Percentiles rank a stretch among this genome's conserved stretches.
Evolutionary conservation across 352 stramenopile genomes (phyloP).

Genomic region (Phytophthora multivora): DNA sequence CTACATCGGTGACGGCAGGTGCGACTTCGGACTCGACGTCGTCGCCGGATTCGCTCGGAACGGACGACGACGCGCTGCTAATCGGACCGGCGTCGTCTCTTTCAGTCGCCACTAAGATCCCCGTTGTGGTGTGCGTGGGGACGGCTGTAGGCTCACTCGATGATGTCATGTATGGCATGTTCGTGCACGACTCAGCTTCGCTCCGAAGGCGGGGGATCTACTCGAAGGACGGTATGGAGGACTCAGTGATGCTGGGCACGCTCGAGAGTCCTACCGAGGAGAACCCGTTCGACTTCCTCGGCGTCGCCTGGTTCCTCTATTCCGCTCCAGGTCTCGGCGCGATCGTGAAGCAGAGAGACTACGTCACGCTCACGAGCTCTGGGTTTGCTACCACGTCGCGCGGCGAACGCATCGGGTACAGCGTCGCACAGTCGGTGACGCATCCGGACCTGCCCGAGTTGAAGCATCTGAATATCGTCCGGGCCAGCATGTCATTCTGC

Average conservation of each 20-base stretch:
- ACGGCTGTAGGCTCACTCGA: constrained; percentile 50
- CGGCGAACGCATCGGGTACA: constrained; percentile 52
- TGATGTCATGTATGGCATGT: constrained; percentile 55
- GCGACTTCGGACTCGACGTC: constrained; percentile 8
- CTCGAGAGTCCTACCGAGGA: constrained; percentile 39
- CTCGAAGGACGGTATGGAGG: constrained; percentile 40
- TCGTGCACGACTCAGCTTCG: constrained; percentile 45
- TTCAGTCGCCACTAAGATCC: constrained; percentile 46
- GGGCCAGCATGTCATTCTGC: constrained; percentile 48
- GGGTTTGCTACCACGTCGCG: constrained; percentile 40
- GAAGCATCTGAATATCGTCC: constrained; percentile 39
- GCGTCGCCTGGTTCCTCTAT: constrained; percentile 53
- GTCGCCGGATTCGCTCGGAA: constrained; percentile 14
- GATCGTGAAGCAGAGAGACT: constrained; percentile 45
- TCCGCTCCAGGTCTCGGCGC: constrained; percentile 33
- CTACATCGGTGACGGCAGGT: not conserved
- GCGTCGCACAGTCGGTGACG: constrained; percentile 51
- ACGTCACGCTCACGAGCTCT: constrained; percentile 38
- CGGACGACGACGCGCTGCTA: constrained; percentile 22
- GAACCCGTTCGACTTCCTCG: constrained; percentile 52
- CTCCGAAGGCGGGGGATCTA: constrained; percentile 38
- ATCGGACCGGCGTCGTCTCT: constrained; percentile 51
- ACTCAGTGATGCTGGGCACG: constrained; percentile 45
- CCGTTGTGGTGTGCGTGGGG: constrained; percentile 37
- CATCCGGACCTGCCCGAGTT: constrained; percentile 48